Evolutionary conservation across 2,329 filamentous ascomycete genomes (phyloP).

Genomic region (Cladosporium sp.): DNA sequence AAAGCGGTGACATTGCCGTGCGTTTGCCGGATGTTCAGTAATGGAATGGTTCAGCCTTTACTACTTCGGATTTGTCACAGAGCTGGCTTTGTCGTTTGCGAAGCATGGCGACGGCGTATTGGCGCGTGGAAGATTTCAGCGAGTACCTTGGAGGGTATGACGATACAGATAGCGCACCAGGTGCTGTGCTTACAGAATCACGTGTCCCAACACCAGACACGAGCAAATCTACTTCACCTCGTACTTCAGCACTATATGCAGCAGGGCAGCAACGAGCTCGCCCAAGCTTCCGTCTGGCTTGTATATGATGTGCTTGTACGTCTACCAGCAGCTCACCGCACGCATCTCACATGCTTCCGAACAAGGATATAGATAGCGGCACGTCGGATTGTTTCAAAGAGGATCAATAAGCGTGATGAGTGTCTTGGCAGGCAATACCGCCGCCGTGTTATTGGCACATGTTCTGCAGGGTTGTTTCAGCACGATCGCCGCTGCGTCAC

Average conservation of each 20-base stretch:
- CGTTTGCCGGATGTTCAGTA: slow-evolving; percentile 73
- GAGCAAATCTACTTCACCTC: no score
- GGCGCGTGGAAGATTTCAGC: neutral
- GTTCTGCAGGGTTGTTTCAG: slow-evolving; percentile 1
- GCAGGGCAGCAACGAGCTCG: no score
- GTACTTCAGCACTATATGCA: no score
- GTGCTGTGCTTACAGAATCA: neutral
- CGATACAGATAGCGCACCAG: neutral
- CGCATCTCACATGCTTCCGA: no score
- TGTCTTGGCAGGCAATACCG: neutral
- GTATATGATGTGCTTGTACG: no score
- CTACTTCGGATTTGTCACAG: neutral
- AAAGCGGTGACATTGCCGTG: slow-evolving; percentile 94
- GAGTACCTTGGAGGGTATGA: neutral
- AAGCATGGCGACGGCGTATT: slow-evolving; percentile 9
- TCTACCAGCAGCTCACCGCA: no score
- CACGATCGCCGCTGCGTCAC: slow-evolving; percentile 1
- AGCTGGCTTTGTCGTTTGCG: neutral
- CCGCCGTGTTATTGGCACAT: neutral
- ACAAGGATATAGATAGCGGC: no score
- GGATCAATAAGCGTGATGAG: slow-evolving; percentile 5
- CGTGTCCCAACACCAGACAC: neutral
- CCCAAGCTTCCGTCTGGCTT: no score
- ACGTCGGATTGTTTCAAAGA: neutral
- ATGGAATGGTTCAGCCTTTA: neutral